Percentiles rank a stretch among this genome's conserved stretches.
phyloP scores from a whole-genome alignment of 306 rosid species.

The Argentina anserina region DNA sequence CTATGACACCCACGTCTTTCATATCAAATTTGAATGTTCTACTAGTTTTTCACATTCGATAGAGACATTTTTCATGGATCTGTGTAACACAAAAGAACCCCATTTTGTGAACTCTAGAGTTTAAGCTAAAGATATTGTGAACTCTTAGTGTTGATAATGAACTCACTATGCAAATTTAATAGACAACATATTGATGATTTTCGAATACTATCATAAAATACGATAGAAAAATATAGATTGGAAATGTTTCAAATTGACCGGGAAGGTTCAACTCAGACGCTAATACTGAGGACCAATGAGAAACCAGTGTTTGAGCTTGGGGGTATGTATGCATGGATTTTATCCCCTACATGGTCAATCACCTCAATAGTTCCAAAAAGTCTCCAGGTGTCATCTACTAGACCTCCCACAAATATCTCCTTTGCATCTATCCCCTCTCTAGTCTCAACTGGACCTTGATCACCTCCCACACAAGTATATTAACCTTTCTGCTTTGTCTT shows the following conservation, averaged over 20 bases:
- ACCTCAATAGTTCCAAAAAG: background rate
- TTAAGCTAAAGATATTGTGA: background rate
- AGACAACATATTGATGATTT: no score
- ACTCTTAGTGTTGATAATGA: background rate
- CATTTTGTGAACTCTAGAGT: background rate
- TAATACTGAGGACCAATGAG: background rate
- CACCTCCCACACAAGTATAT: conserved; percentile 22
- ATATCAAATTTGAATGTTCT: background rate
- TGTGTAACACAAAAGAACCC: background rate
- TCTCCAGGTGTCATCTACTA: conserved; percentile 22
- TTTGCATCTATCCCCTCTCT: conserved; percentile 19
- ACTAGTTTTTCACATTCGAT: background rate
- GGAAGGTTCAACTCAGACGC: no score
- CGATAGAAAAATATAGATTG: no score
- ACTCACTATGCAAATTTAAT: no score
- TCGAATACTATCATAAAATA: no score
- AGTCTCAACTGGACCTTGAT: conserved; percentile 12
- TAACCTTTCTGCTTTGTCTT: background rate
- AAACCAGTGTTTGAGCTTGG: no score
- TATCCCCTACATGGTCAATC: conserved; percentile 14
- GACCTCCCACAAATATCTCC: conserved; percentile 12
- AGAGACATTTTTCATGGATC: background rate
- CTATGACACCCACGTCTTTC: background rate
- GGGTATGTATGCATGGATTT: background rate
- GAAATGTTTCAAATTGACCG: no score